Evolutionary conservation across 176 grass and related monocot species (phyloP).

Genomic region (Oryza nivara): DNA sequence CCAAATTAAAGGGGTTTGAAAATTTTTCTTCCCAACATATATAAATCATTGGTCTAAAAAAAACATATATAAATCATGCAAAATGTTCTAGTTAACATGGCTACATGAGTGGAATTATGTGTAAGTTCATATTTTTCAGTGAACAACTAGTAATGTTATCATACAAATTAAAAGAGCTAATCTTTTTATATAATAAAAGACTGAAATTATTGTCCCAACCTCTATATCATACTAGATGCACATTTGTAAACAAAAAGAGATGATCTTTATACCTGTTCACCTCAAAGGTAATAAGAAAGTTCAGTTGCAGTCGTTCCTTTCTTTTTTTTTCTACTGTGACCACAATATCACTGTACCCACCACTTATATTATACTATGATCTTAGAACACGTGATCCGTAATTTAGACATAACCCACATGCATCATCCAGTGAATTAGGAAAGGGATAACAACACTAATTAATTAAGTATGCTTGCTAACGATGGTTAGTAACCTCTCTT

Average conservation of each 20-base stretch:
- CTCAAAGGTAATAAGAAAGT: not conserved
- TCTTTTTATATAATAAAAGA: not conserved
- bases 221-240: not conserved
- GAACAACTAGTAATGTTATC: not conserved
- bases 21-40: not conserved
- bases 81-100: not conserved
- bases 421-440: not conserved
- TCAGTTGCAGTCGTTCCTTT: not conserved
- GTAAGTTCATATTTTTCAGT: not conserved
- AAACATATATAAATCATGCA: too few relatives aligned
- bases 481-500: slow-evolving; percentile 54
- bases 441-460: not conserved
- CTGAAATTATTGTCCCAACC: not conserved
- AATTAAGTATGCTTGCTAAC: slow-evolving; percentile 45
- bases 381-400: slow-evolving; percentile 33
- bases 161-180: not conserved
- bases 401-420: slow-evolving; percentile 5
- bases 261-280: not conserved
- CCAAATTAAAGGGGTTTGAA: not conserved
- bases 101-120: not conserved
- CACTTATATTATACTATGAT: not conserved
- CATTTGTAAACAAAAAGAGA: not conserved
- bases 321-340: not conserved
- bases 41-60: too few relatives aligned
- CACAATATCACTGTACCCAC: not conserved